phyloP scores from a whole-genome alignment of 371 early-diverging fungal genomes.

The Mortierella sp. region DNA sequence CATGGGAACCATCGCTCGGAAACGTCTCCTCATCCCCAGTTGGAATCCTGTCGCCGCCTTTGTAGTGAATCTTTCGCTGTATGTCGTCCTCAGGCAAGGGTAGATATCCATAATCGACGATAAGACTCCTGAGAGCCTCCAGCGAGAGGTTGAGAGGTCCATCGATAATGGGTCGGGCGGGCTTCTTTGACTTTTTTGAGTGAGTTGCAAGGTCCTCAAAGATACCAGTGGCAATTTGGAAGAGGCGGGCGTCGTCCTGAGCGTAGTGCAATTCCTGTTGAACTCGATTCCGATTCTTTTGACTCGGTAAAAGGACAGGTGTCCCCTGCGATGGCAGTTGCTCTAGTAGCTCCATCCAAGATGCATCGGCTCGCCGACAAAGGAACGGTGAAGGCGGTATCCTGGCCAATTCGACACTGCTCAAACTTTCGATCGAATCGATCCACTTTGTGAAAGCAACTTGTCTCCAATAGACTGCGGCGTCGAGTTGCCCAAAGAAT shows the following conservation, averaged over 20 bases:
- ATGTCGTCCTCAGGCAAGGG: conserved; percentile 53
- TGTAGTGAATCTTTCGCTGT: conserved; percentile 35
- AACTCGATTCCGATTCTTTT: neutral
- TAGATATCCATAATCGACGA: conserved; percentile 48
- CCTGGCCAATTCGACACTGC: neutral
- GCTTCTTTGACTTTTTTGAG: conserved; percentile 18
- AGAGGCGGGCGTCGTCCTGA: conserved; percentile 47
- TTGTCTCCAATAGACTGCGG: conserved; percentile 31
- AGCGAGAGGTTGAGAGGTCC: conserved; percentile 24
- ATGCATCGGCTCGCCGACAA: conserved; percentile 20
- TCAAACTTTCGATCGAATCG: conserved; percentile 9
- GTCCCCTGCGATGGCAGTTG: neutral
- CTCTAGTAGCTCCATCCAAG: conserved; percentile 41
- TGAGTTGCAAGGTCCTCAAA: conserved; percentile 39
- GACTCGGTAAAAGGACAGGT: conserved; percentile 5
- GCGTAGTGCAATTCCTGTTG: conserved; percentile 22
- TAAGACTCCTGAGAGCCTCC: conserved; percentile 10
- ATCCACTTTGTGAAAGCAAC: conserved; percentile 31
- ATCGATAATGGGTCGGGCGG: conserved; percentile 30
- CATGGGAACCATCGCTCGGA: conserved; percentile 44
- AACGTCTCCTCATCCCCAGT: conserved; percentile 23
- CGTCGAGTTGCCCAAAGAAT: conserved; percentile 14
- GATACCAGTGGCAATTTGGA: conserved; percentile 42
- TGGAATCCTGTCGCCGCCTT: conserved; percentile 28
- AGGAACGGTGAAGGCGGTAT: conserved; percentile 46